Conservation (phyloP, 768 basidiomycete species). For the Leccinum pellstonianum region DNA sequence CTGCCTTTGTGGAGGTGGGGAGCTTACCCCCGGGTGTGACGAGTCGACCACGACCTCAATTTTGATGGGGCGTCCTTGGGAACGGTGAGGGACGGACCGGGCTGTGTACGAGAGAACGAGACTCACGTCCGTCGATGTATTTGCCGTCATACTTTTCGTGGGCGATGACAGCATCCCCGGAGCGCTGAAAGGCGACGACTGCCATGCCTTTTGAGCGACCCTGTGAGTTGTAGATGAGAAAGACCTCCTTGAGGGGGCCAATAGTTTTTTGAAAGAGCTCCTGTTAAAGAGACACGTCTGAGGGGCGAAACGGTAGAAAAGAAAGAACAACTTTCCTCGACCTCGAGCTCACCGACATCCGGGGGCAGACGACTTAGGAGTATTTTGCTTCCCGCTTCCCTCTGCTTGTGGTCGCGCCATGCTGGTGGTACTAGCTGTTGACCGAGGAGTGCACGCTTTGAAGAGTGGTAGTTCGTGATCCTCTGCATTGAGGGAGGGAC, state of each 20-base stretch:
- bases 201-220: conserved; percentile 82
- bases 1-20: conserved; percentile 24
- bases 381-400: conserved; percentile 58
- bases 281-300: conserved; percentile 36
- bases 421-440: conserved; percentile 56
- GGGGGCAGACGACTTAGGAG: conserved; percentile 61
- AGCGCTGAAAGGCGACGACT: conserved; percentile 61
- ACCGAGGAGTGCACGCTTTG: conserved; percentile 59
- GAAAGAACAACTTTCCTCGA: conserved; percentile 48
- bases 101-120: background rate
- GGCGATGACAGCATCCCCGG: conserved; percentile 62
- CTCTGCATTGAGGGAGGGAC: conserved; percentile 12
- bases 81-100: background rate
- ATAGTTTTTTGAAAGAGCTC: conserved; percentile 76
- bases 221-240: conserved; percentile 73
- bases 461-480: conserved; percentile 47
- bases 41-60: conserved; percentile 59
- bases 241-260: conserved; percentile 67
- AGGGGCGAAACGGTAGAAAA: background rate
- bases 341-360: conserved; percentile 68
- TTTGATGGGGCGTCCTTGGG: conserved; percentile 63
- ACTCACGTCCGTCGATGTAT: conserved; percentile 64
- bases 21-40: conserved; percentile 22
- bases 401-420: conserved; percentile 50
- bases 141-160: conserved; percentile 72